Percentiles rank a stretch among this genome's conserved stretches.
phyloP scores from a whole-genome alignment of 768 basidiomycete genomes.

The Chalciporus sphaerocephalus region DNA sequence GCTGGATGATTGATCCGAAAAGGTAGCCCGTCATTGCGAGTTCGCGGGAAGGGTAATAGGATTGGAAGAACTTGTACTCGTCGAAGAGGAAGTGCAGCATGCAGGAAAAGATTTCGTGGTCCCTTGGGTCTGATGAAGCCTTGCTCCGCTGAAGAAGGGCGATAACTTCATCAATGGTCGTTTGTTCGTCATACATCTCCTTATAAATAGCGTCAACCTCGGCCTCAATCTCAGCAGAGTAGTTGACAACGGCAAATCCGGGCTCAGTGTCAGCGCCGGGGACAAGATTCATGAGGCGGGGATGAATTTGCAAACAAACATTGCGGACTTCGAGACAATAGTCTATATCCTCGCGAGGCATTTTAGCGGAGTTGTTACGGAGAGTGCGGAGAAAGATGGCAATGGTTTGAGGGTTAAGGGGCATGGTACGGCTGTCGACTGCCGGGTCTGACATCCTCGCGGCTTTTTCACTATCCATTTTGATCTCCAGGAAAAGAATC shows the following conservation, averaged over 20 bases:
- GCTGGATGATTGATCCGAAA: constrained; percentile 93
- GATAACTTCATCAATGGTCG: constrained; percentile 92
- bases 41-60: constrained; percentile 90
- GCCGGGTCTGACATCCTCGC: constrained; percentile 73
- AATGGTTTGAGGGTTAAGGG: constrained; percentile 82
- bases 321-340: constrained; percentile 91
- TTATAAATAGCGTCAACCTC: constrained; percentile 97
- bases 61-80: constrained; percentile 99
- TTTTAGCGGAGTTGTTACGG: constrained; percentile 69
- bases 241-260: constrained; percentile 84
- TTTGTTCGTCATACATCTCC: constrained; percentile 96
- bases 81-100: constrained; percentile 99
- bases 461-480: constrained; percentile 86
- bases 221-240: constrained; percentile 81
- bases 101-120: constrained; percentile 98
- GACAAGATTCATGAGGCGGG: constrained; percentile 89
- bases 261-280: constrained; percentile 87
- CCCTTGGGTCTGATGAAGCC: constrained; percentile 72
- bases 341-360: constrained; percentile 75
- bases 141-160: constrained; percentile 82
- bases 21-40: constrained; percentile 93
- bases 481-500: constrained; percentile 85
- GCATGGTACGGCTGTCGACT: constrained; percentile 76
- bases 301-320: constrained; percentile 89
- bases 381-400: constrained; percentile 90